Conservation (phyloP, 768 basidiomycete species). For the Agrocybe pediades region DNA sequence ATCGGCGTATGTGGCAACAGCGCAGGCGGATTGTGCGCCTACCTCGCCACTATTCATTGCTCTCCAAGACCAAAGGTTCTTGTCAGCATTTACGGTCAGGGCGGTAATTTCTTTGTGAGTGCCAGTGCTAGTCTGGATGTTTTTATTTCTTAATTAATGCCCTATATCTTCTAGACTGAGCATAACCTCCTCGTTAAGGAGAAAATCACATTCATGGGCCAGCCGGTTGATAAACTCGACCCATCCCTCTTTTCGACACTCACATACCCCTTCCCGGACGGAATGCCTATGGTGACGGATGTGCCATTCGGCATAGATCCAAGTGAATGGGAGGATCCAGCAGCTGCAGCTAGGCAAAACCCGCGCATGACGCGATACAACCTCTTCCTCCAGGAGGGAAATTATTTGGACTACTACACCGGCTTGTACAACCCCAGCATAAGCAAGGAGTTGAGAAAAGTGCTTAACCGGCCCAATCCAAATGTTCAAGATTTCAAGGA, state of each 20-base stretch:
- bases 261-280: not conserved
- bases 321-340: not conserved
- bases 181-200: slow-evolving; percentile 50
- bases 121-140: too few relatives aligned
- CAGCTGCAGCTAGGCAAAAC: slow-evolving; percentile 42
- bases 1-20: slow-evolving; percentile 59
- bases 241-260: not conserved
- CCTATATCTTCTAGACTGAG: slow-evolving; percentile 36
- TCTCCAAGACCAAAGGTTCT: slow-evolving; percentile 55
- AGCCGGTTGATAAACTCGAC: slow-evolving; percentile 41
- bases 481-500: slow-evolving; percentile 9
- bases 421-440: slow-evolving; percentile 49
- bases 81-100: slow-evolving; percentile 61
- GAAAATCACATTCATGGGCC: slow-evolving; percentile 29
- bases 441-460: slow-evolving; percentile 40
- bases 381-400: slow-evolving; percentile 62
- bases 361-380: slow-evolving; percentile 58
- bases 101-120: slow-evolving; percentile 55
- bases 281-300: not conserved
- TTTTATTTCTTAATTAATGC: not conserved
- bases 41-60: slow-evolving; percentile 54
- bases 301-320: not conserved
- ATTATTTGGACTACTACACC: slow-evolving; percentile 60
- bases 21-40: slow-evolving; percentile 62
- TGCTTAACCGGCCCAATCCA: slow-evolving; percentile 8